Conservation (phyloP, 768 basidiomycete species). For the Termitomyces sp. region DNA sequence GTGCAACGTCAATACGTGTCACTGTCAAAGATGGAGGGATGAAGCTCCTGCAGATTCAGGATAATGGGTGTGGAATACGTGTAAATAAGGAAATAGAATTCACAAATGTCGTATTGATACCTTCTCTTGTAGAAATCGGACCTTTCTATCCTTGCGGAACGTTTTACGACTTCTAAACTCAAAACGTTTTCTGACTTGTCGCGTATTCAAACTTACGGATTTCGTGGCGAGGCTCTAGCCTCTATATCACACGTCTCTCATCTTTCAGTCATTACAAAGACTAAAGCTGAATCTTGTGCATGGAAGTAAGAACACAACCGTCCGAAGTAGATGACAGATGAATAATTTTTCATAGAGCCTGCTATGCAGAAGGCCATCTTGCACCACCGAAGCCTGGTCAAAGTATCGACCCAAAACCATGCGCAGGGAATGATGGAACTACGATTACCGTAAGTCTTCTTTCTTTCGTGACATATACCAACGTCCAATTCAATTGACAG, state of each 20-base stretch:
- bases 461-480: neutral
- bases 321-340: neutral
- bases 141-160: conserved; percentile 84
- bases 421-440: conserved; percentile 94
- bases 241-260: conserved; percentile 93
- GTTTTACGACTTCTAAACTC: conserved; percentile 95
- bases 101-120: neutral
- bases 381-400: conserved; percentile 66
- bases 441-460: conserved; percentile 63
- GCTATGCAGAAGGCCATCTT: conserved; percentile 74
- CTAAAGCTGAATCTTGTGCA: conserved; percentile 71
- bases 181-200: conserved; percentile 81
- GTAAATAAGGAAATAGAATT: conserved; percentile 32
- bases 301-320: conserved; percentile 73
- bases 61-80: conserved; percentile 93
- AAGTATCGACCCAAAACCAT: conserved; percentile 74
- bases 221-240: conserved; percentile 94
- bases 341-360: conserved; percentile 45
- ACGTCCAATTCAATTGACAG: conserved; percentile 31
- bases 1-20: conserved; percentile 78
- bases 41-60: conserved; percentile 92
- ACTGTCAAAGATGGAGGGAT: conserved; percentile 93
- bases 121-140: conserved; percentile 62
- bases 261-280: conserved; percentile 88
- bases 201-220: conserved; percentile 87